Evolutionary conservation across 2,329 filamentous ascomycete species (phyloP).

Genomic region (Xylaria sp.): DNA sequence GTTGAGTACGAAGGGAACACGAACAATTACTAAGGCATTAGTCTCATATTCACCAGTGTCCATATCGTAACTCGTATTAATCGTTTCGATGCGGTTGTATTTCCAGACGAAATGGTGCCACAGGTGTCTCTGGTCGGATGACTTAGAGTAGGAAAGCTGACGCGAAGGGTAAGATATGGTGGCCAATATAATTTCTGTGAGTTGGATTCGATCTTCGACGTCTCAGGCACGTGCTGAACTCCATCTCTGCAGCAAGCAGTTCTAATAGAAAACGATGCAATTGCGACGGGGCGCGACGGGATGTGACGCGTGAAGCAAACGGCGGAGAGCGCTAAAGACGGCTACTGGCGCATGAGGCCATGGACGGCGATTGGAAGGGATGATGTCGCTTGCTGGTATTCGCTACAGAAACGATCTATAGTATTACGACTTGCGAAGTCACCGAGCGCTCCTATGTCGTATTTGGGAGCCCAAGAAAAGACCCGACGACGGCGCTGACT

Average conservation of each 20-base stretch:
- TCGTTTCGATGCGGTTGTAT: constrained; percentile 23
- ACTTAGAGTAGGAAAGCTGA: constrained; percentile 1
- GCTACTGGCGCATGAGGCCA: neutral
- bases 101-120: constrained; percentile 27
- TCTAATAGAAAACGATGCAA: neutral
- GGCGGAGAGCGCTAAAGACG: neutral
- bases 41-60: constrained; percentile 66
- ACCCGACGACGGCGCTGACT: too few relatives aligned
- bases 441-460: too few relatives aligned
- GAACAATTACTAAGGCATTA: constrained; percentile 61
- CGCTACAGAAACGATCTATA: neutral
- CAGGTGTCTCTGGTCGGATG: constrained; percentile 1
- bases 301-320: neutral
- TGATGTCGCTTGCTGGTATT: neutral
- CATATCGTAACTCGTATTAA: constrained; percentile 54
- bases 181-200: constrained; percentile 13
- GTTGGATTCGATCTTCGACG: constrained; percentile 28
- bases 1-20: constrained; percentile 28
- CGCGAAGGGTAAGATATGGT: constrained; percentile 5
- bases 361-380: neutral
- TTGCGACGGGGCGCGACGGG: neutral
- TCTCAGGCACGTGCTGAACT: constrained; percentile 36
- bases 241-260: constrained; percentile 30
- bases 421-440: neutral
- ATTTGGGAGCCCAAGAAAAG: neutral